Evolutionary conservation across 78 protist species (phyloP), one percentile per base, ranked within the genome.

Genomic region (Guillardia theta): DNA sequence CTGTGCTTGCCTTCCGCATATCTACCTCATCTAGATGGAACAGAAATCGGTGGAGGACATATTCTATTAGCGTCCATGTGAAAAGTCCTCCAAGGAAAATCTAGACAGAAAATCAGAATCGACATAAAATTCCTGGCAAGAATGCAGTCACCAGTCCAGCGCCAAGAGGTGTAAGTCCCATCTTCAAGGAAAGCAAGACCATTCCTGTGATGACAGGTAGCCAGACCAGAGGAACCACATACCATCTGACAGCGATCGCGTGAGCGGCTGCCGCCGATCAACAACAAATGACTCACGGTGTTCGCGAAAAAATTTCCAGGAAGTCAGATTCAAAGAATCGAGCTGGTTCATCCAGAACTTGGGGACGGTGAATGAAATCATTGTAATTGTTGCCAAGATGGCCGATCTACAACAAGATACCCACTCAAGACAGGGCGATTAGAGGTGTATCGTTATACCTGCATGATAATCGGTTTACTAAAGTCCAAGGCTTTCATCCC

Each of bases 1-100:
- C n/a, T n/a, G n/a, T n/a, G n/a, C n/a, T n/a, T n/a, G n/a, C n/a
- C n/a, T n/a, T n/a, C n/a, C n/a, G n/a, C n/a, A n/a, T n/a, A n/a
- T 50, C 15, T 10, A 50, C 58, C 58, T 50, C 58, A 50, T 50
- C 58, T 10, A 50, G 58, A 15, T 50, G 58, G 58, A 50, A 50
- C 30, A 95, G 41, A 48, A 53, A 96, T 43, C 98, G 47, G 94
- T 97, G 98, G 21, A 97, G 87, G 21, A 93, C 21, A 93, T 97
- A 97, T 88, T 97, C 98, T 33, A 96, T 21, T 21, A 92, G 83
- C 27, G 92, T 39, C 98, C 97, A 96, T 10, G 80, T 27, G 43
- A 9, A 22, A 78, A 70, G 83, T 24, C 43, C 43, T 22, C 83
- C 83, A 18, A 22, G 41, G n/a, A 70, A 70, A 22, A 70, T 22